phyloP scores from a whole-genome alignment of 2,329 filamentous ascomycete species.

The Pseudogymnoascus sp. region DNA sequence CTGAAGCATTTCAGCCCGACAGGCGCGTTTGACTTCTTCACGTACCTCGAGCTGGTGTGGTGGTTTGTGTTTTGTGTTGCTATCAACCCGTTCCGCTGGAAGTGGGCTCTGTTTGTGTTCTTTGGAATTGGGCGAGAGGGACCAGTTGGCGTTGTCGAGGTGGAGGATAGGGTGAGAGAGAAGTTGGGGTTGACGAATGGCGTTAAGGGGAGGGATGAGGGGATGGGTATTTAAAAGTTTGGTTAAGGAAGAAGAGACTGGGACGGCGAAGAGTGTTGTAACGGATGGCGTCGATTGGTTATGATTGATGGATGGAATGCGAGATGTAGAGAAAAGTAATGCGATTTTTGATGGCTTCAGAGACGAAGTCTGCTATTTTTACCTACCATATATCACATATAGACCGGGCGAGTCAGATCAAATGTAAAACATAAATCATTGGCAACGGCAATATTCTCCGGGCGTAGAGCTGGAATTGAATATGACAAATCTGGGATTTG shows the following conservation, averaged over 20 bases:
- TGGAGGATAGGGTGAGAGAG: slow-evolving; percentile 54
- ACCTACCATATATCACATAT: neutral
- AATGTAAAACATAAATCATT: neutral
- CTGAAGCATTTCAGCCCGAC: slow-evolving; percentile 64
- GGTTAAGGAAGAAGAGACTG: neutral
- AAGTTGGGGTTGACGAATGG: slow-evolving; percentile 35
- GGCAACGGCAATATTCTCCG: neutral
- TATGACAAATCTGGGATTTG: no score
- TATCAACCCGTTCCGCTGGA: slow-evolving; percentile 83
- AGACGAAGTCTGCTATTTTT: neutral
- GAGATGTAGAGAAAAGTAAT: neutral
- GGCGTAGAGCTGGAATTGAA: neutral
- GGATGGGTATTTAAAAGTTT: neutral
- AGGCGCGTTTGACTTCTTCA: slow-evolving; percentile 81
- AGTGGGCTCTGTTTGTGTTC: slow-evolving; percentile 79
- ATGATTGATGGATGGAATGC: neutral
- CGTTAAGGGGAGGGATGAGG: slow-evolving; percentile 14
- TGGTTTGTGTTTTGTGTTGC: slow-evolving; percentile 75
- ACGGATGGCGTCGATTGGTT: neutral
- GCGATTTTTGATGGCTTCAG: neutral
- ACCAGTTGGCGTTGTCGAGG: slow-evolving; percentile 55
- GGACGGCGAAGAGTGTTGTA: neutral
- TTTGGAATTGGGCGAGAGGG: slow-evolving; percentile 61
- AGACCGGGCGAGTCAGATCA: neutral
- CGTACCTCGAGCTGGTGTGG: slow-evolving; percentile 74